Conservation (phyloP, 192 early-diverging fungal genomes). For the Coemansia sp. region DNA sequence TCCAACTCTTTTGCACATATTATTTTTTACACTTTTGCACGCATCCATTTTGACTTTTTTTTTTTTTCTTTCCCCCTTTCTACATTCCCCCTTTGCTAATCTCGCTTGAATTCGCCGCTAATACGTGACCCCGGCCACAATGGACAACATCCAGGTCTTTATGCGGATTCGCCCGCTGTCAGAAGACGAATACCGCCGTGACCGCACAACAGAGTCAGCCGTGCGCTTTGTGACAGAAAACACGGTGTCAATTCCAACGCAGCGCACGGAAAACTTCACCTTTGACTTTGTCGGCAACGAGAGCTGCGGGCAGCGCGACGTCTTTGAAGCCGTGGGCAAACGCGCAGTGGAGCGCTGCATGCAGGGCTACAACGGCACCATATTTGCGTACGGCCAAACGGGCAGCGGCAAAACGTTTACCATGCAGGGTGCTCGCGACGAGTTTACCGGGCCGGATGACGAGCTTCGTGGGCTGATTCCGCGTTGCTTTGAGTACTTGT, state of each 20-base stretch:
- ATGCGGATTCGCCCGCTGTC: slow-evolving; percentile 61
- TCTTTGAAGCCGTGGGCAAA: slow-evolving; percentile 59
- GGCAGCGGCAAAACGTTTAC: slow-evolving; percentile 77
- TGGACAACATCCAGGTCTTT: slow-evolving; percentile 62
- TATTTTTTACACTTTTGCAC: no score
- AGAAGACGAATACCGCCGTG: slow-evolving; percentile 47
- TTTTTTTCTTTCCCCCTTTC: slow-evolving; percentile 9
- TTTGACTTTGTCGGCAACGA: slow-evolving; percentile 68
- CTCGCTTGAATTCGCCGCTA: background rate
- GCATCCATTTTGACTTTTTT: background rate
- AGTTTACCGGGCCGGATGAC: slow-evolving; percentile 69
- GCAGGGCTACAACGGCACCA: slow-evolving; percentile 73
- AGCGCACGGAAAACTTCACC: slow-evolving; percentile 63
- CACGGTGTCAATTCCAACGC: slow-evolving; percentile 54
- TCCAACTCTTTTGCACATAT: no score
- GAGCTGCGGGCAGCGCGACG: slow-evolving; percentile 53
- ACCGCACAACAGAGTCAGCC: slow-evolving; percentile 46
- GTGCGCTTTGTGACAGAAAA: slow-evolving; percentile 51
- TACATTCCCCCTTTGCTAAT: background rate
- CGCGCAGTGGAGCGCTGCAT: slow-evolving; percentile 68
- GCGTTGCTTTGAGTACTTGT: slow-evolving; percentile 65
- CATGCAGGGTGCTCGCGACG: slow-evolving; percentile 80
- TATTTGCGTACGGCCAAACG: slow-evolving; percentile 77
- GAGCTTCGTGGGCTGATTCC: slow-evolving; percentile 68
- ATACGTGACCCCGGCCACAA: background rate